phyloP scores from a whole-genome alignment of 140 eudicot species.

The Cichorium intybus region DNA sequence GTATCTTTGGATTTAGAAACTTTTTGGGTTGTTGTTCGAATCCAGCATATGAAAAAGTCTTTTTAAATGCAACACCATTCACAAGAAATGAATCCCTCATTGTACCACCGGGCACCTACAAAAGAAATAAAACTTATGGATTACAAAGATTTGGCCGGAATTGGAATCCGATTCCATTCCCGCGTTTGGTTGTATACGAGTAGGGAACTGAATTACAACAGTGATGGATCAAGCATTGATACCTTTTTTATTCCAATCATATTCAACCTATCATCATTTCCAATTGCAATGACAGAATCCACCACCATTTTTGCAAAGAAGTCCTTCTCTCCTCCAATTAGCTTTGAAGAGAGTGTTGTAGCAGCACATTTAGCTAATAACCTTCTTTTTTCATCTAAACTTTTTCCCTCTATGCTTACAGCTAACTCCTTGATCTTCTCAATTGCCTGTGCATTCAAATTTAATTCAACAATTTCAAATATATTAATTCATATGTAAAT shows the following conservation, averaged over 20 bases:
- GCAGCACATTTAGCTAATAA: constrained; percentile 97
- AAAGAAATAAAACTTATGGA: constrained; percentile 15
- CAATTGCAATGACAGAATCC: constrained; percentile 94
- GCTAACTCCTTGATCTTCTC: constrained; percentile 88
- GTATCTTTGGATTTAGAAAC: constrained; percentile 76
- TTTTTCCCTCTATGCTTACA: constrained; percentile 93
- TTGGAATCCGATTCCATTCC: too few species aligned
- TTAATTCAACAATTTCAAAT: too few species aligned
- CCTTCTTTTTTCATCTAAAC: constrained; percentile 86
- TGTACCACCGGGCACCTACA: constrained; percentile 96
- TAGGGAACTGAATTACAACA: too few species aligned
- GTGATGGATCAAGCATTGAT: constrained; percentile 12
- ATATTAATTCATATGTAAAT: too few species aligned
- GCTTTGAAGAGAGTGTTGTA: constrained; percentile 97
- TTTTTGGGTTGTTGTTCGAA: constrained; percentile 99
- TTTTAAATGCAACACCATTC: constrained; percentile 91
- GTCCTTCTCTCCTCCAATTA: constrained; percentile 98
- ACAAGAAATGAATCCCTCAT: constrained; percentile 98
- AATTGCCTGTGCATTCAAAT: constrained; percentile 87
- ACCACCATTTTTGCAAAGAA: constrained; percentile 97
- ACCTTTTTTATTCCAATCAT: constrained; percentile 99
- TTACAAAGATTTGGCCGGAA: too few species aligned
- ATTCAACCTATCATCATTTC: constrained; percentile 84
- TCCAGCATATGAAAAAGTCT: constrained; percentile 98
- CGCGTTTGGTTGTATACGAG: too few species aligned